Conservation (phyloP, 352 stramenopile species). For the Phytophthora tentaculata region DNA sequence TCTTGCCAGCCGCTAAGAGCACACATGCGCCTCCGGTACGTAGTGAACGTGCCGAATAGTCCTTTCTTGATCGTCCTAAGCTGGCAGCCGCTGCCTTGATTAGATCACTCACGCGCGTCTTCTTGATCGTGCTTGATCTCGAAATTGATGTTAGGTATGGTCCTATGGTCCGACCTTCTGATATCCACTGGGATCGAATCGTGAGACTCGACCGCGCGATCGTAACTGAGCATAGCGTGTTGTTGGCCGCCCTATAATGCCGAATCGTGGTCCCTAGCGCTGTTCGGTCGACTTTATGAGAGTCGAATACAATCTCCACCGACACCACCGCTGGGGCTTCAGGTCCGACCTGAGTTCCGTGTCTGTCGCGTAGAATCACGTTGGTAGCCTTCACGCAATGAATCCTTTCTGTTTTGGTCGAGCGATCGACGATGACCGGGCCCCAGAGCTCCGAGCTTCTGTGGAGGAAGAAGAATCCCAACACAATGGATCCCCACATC, state of each 20-base stretch:
- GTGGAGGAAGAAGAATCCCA: conserved; percentile 1
- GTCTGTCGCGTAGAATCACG: conserved; percentile 10
- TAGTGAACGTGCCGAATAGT: not conserved
- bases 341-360: not conserved
- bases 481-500: conserved; percentile 26
- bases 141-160: conserved; percentile 15
- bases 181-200: not conserved
- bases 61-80: not conserved
- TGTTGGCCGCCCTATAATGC: conserved; percentile 17
- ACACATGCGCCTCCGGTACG: not conserved
- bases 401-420: not conserved
- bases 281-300: conserved; percentile 4
- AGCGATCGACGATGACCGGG: conserved; percentile 4
- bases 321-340: not conserved
- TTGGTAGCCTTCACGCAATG: conserved; percentile 19
- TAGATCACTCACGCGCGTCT: not conserved
- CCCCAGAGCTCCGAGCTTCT: conserved; percentile 7
- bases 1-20: not conserved
- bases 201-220: conserved; percentile 19
- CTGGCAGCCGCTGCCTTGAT: not conserved
- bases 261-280: conserved; percentile 4
- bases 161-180: conserved; percentile 3
- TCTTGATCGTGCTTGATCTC: not conserved
- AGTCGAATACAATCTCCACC: conserved; percentile 16
- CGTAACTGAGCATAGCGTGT: conserved; percentile 18